phyloP scores from a whole-genome alignment of 1,284 basidiomycete genomes.

The Polyporus tsugae region DNA sequence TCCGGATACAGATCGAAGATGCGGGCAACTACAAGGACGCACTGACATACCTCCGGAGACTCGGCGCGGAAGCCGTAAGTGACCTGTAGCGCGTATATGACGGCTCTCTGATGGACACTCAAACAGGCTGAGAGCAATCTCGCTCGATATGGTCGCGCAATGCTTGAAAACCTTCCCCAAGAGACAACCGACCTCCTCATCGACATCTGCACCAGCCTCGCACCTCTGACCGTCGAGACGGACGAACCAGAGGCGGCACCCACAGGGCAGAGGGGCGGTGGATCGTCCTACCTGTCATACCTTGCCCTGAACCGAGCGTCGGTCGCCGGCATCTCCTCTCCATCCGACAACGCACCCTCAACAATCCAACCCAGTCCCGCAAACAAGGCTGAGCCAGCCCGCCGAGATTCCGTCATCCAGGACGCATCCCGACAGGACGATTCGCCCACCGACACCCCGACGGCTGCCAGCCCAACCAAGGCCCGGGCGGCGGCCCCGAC shows the following conservation, averaged over 20 bases:
- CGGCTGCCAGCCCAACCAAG: constrained; percentile 33
- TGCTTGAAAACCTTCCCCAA: constrained; percentile 84
- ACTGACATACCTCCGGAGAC: constrained; percentile 78
- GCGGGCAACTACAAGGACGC: constrained; percentile 86
- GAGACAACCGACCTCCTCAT: constrained; percentile 93
- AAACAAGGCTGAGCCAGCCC: constrained; percentile 47
- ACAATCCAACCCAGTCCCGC: constrained; percentile 59
- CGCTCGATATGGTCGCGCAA: constrained; percentile 83
- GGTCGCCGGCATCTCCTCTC: constrained; percentile 46
- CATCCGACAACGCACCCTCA: constrained; percentile 49
- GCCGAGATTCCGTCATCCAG: constrained; percentile 45
- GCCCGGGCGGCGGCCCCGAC: constrained; percentile 37
- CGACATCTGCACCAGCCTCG: constrained; percentile 86
- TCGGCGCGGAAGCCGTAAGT: constrained; percentile 82
- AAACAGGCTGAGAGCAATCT: constrained; percentile 82
- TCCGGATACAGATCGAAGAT: constrained; percentile 96
- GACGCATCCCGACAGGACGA: constrained; percentile 42
- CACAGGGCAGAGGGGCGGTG: constrained; percentile 43
- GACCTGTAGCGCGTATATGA: constrained; percentile 2
- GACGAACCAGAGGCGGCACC: constrained; percentile 47
- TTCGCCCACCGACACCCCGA: constrained; percentile 41
- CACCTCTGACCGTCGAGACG: constrained; percentile 52
- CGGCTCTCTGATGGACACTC: not conserved
- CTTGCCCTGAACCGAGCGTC: constrained; percentile 72
- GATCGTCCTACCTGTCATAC: constrained; percentile 79